These are phyloP conservation scores for Coprinopsis sp. DNA, from an alignment of 768 basidiomycete species.

Conservation along the genomic window DNA sequence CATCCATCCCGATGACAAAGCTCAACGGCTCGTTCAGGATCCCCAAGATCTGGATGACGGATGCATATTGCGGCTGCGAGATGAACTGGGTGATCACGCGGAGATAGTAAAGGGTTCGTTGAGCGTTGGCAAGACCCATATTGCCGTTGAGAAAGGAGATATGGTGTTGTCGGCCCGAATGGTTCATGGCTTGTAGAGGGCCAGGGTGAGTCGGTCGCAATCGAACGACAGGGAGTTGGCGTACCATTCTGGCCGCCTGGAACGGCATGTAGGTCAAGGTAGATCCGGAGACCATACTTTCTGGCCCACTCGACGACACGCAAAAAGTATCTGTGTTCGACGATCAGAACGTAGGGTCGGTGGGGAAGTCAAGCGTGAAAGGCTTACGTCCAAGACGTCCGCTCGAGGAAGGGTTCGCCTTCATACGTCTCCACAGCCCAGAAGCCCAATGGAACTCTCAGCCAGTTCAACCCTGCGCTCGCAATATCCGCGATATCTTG, in stretches of 20 bases:
- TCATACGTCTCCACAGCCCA: slow-evolving; percentile 80
- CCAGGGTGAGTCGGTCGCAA: slow-evolving; percentile 76
- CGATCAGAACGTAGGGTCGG: slow-evolving; percentile 20
- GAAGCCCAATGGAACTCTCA: slow-evolving; percentile 75
- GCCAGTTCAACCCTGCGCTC: slow-evolving; percentile 77
- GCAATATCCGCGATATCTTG: slow-evolving; percentile 84
- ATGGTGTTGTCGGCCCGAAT: slow-evolving; percentile 50
- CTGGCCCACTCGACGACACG: slow-evolving; percentile 75
- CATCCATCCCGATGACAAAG: slow-evolving; percentile 44
- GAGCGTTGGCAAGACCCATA: slow-evolving; percentile 83
- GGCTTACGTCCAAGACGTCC: slow-evolving; percentile 67
- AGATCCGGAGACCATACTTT: slow-evolving; percentile 79
- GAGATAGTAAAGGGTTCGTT: slow-evolving; percentile 67
- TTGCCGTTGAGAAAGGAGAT: slow-evolving; percentile 60
- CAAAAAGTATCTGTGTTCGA: slow-evolving; percentile 55
- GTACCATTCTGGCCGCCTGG: slow-evolving; percentile 71
- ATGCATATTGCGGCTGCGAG: slow-evolving; percentile 44
- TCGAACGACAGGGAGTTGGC: no score
- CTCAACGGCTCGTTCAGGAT: slow-evolving; percentile 50
- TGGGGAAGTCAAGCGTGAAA: background rate
- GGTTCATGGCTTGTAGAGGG: slow-evolving; percentile 66
- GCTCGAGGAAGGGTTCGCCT: slow-evolving; percentile 72
- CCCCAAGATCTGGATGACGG: slow-evolving; percentile 52
- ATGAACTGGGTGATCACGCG: slow-evolving; percentile 72
- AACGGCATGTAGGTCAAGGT: slow-evolving; percentile 66